Conservation (phyloP, 768 basidiomycete genomes). For the Scleroderma citrinum region DNA sequence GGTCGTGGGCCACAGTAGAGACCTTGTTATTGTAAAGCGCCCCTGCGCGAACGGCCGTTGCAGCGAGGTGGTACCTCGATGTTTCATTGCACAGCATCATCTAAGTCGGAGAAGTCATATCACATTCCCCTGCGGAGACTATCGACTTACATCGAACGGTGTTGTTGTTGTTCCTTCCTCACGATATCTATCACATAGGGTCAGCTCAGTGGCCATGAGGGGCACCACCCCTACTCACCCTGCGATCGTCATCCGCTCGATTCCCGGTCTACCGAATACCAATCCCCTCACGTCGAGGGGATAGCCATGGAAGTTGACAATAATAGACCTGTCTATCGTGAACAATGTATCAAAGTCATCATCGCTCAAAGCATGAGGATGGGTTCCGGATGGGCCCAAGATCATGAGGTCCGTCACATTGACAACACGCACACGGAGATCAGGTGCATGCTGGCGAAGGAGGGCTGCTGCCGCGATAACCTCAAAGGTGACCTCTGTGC, state of each 20-base stretch:
- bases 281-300: slow-evolving; percentile 66
- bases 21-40: slow-evolving; percentile 47
- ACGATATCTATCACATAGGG: slow-evolving; percentile 34
- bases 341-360: slow-evolving; percentile 66
- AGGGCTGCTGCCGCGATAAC: slow-evolving; percentile 82
- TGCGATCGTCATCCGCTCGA: slow-evolving; percentile 47
- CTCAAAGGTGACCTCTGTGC: slow-evolving; percentile 85
- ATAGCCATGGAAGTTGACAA: slow-evolving; percentile 85
- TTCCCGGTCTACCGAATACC: slow-evolving; percentile 48
- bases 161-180: slow-evolving; percentile 81
- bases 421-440: slow-evolving; percentile 77
- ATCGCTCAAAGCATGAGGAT: slow-evolving; percentile 67
- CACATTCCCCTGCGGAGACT: not conserved
- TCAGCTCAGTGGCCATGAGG: slow-evolving; percentile 1
- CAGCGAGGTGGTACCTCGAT: slow-evolving; percentile 62
- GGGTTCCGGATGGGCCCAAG: slow-evolving; percentile 57
- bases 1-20: slow-evolving; percentile 51
- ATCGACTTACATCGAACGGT: slow-evolving; percentile 59
- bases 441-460: slow-evolving; percentile 61
- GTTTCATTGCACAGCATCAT: slow-evolving; percentile 74
- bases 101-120: slow-evolving; percentile 25
- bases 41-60: slow-evolving; percentile 52
- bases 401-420: slow-evolving; percentile 91
- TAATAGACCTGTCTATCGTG: slow-evolving; percentile 59
- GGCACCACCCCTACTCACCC: slow-evolving; percentile 31